A percentile compares a stretch with the other conserved stretches of the same genome.
These are phyloP conservation scores for Arachis hypogaea DNA, from an alignment of 306 rosid genomes.

Conservation along the genomic window DNA sequence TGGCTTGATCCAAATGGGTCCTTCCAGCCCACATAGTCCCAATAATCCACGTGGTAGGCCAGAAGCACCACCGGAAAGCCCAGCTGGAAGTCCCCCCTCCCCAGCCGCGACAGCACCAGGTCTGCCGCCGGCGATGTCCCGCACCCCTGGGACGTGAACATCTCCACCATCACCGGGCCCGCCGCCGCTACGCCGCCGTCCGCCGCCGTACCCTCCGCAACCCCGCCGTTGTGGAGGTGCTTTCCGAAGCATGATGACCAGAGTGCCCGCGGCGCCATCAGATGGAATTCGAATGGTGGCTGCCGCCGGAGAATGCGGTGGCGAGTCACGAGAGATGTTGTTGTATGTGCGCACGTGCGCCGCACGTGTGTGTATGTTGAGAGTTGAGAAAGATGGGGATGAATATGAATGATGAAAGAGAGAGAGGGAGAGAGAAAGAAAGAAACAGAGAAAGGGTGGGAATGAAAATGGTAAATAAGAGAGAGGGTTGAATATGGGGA, in stretches of 20 bases:
- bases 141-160: constrained; percentile 96
- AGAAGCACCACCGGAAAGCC: constrained; percentile 69
- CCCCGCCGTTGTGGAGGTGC: not conserved
- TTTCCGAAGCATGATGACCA: constrained; percentile 66
- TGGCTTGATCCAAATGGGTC: constrained; percentile 88
- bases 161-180: constrained; percentile 82
- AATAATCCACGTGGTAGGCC: constrained; percentile 87
- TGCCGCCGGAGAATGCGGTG: not conserved
- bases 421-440: not conserved
- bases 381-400: not conserved
- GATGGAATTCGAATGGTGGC: constrained; percentile 3
- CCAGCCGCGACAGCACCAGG: constrained; percentile 75
- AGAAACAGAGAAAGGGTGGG: not conserved
- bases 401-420: not conserved
- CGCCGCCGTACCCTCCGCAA: constrained; percentile 33
- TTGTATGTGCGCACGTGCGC: not conserved
- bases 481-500: not conserved
- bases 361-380: not conserved
- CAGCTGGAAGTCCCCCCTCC: constrained; percentile 75
- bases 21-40: constrained; percentile 98
- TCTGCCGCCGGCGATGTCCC: constrained; percentile 84
- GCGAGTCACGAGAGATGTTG: not conserved
- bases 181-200: constrained; percentile 59
- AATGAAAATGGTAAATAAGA: constrained; percentile 4
- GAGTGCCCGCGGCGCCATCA: constrained; percentile 68